phyloP scores from a whole-genome alignment of 371 early-diverging fungal species.

The Catenaria anguillulae region DNA sequence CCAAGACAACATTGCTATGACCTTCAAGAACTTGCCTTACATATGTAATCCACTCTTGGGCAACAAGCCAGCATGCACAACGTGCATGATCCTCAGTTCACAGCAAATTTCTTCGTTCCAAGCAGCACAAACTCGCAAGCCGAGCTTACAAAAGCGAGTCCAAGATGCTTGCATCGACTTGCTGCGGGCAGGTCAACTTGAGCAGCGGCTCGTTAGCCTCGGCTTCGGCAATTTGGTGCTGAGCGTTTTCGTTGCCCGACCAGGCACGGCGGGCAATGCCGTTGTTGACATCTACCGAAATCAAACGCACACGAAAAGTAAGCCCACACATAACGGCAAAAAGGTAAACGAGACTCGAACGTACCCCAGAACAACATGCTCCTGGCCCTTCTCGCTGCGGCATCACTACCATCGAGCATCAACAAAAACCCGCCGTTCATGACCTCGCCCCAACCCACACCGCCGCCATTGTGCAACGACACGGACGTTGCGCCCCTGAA shows the following conservation, averaged over 20 bases:
- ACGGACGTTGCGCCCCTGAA: conserved; percentile 11
- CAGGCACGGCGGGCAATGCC: conserved; percentile 7
- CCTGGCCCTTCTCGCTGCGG: conserved; percentile 4
- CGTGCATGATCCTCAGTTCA: no score
- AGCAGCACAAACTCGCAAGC: no score
- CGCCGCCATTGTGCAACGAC: conserved; percentile 12
- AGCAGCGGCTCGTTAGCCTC: conserved; percentile 2
- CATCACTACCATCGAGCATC: conserved; percentile 5
- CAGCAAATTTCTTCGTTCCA: no score
- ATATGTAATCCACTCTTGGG: no score
- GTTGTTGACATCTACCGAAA: not conserved
- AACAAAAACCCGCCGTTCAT: conserved; percentile 12
- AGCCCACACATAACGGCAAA: not conserved
- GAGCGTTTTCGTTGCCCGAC: conserved; percentile 8
- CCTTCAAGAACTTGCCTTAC: no score
- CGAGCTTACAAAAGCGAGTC: no score
- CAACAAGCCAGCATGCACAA: no score
- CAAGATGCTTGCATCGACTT: not conserved
- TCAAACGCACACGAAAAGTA: no score
- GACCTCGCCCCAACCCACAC: conserved; percentile 10
- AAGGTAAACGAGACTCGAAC: not conserved
- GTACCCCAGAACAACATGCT: conserved; percentile 9
- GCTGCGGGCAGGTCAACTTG: conserved; percentile 5
- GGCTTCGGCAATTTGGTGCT: conserved; percentile 7
- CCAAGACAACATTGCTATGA: no score